A percentile compares a stretch with the other conserved stretches of the same genome.
Evolutionary conservation across 2,329 filamentous ascomycete species (phyloP).

Genomic region (Fusarium sp.): DNA sequence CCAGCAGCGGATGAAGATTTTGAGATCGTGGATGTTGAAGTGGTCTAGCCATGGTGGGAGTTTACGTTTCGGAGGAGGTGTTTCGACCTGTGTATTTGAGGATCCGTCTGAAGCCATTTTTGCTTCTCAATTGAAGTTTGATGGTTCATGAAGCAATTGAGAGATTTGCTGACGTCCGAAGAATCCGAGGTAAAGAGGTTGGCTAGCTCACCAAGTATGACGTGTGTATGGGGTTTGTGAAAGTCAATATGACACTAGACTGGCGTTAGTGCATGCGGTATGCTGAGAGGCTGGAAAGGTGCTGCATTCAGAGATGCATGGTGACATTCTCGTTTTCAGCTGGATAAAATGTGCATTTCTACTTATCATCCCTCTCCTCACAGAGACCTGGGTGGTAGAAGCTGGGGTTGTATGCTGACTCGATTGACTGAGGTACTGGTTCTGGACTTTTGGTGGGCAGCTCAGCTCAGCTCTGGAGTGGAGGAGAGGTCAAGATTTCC

Average conservation of each 20-base stretch:
- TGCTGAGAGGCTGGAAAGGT: background rate
- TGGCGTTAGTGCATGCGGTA: background rate
- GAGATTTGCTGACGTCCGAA: background rate
- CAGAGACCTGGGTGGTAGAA: no score
- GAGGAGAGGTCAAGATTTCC: background rate
- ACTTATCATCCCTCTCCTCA: no score
- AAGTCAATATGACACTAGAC: slow-evolving; percentile 7
- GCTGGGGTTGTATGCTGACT: no score
- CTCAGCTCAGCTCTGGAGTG: background rate
- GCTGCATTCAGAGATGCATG: background rate
- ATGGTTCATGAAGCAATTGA: no score
- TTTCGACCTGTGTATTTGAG: slow-evolving; percentile 1
- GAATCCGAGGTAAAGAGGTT: slow-evolving; percentile 1
- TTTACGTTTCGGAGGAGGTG: background rate
- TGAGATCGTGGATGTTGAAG: slow-evolving; percentile 60
- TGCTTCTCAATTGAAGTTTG: background rate
- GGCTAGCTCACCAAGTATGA: slow-evolving; percentile 17
- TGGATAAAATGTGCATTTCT: no score
- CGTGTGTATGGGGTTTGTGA: background rate
- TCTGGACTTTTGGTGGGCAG: no score
- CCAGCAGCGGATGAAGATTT: slow-evolving; percentile 59
- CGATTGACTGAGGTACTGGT: no score
- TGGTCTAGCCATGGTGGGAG: slow-evolving; percentile 55
- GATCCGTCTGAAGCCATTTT: slow-evolving; percentile 12
- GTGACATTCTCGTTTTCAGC: background rate